These are phyloP conservation scores for Microcos paniculata DNA, from an alignment of 345 rosid species.

Conservation along the genomic window DNA sequence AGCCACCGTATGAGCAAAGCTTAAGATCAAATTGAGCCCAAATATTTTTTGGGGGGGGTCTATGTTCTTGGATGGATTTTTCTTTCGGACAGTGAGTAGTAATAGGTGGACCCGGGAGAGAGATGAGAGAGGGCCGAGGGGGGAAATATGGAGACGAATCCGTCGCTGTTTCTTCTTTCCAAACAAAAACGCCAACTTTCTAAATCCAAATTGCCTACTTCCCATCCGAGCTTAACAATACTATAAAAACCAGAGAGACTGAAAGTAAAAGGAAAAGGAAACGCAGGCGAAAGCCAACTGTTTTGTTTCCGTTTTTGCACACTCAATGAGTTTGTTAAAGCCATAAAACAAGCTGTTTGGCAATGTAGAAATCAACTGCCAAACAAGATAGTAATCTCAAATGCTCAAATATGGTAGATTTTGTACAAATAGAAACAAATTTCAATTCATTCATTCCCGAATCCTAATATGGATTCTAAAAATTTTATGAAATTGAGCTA, in stretches of 20 bases:
- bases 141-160: not conserved
- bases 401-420: not conserved
- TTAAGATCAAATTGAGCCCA: too few species aligned
- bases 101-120: not conserved
- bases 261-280: too few species aligned
- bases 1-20: too few species aligned
- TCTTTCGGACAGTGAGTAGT: not conserved
- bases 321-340: not conserved
- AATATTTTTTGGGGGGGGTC: too few species aligned
- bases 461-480: not conserved
- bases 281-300: not conserved
- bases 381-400: not conserved
- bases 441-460: constrained; percentile 1
- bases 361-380: not conserved
- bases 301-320: not conserved
- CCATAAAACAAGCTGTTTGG: not conserved
- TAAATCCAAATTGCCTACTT: not conserved
- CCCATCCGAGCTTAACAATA: not conserved
- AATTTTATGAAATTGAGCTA: constrained; percentile 4
- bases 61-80: not conserved
- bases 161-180: not conserved
- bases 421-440: not conserved
- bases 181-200: not conserved
- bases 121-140: not conserved
- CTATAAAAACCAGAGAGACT: not conserved